Base-by-base conservation (phyloP, 495 filamentous ascomycete genomes). In the Chaetomium cochliodes region DNA sequence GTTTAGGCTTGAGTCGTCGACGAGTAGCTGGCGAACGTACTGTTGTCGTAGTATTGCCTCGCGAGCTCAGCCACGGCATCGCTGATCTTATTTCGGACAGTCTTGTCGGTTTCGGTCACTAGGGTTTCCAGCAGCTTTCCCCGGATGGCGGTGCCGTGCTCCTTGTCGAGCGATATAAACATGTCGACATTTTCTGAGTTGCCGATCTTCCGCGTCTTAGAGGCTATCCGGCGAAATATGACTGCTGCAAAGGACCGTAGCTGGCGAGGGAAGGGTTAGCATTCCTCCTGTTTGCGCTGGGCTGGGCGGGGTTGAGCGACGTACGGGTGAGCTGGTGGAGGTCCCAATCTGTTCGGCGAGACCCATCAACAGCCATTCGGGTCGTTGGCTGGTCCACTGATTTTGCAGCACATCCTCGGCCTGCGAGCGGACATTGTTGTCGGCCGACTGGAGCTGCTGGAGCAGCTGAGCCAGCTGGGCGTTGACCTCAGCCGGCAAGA, bases 11-110 rank as follows among this genome's bases (percentile, higher is more conserved):
- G n/a, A 50, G 18, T 2, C 18, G 50, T 16, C 3, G 0, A 52
- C 13, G 22, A 15, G 13, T 52, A 37, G 46, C 46, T 44, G 39
- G 41, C 63, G 63, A 8, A 80, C 90, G 76, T 82, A 96, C 92
- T 88, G 67, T 88, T 90, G 70, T 97, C 96, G 58, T 90, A 89
- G 76, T 97, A 96, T 74, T 98, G 92, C 70, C 96, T 87, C 39
- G 93, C 96, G 51, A 98, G 80, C 74, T 99, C 96, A 8, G 96
- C 96, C 65, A 98, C 88, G 2, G 94, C 92, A 77, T 99, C 96
- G 61, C 92, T 93, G 73, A 97, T 90, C 78, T 98, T 99, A 75
- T 96, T 96, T 72, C 96, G 84, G 42, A 96, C 90, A 18, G 85
- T 76, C 51, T 84, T 80, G 23, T 88, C 81, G 8, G 81, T 77